These are phyloP conservation scores for Phytophthora quininea DNA, from an alignment of 352 stramenopile species.

Conservation along the genomic window DNA sequence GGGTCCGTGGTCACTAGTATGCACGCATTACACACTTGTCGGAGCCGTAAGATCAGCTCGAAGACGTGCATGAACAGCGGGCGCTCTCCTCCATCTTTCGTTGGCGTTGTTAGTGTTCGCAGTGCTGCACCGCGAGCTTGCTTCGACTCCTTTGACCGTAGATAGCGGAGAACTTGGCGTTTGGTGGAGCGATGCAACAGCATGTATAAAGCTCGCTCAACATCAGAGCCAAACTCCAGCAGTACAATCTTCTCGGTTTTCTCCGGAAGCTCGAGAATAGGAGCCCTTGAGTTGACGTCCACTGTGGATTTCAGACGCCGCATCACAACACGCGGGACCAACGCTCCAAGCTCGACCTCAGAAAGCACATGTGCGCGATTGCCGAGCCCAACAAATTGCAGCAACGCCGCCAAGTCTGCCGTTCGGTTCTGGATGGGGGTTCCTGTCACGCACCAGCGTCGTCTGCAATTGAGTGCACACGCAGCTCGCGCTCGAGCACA, in stretches of 20 bases:
- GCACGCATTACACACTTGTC: conserved; percentile 83
- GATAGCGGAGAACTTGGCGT: conserved; percentile 77
- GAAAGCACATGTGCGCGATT: conserved; percentile 55
- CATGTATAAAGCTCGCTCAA: conserved; percentile 81
- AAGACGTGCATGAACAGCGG: conserved; percentile 89
- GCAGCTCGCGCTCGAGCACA: conserved; percentile 66
- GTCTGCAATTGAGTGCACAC: conserved; percentile 68
- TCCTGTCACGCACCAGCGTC: conserved; percentile 89
- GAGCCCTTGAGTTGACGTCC: conserved; percentile 47
- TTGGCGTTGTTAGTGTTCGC: conserved; percentile 14
- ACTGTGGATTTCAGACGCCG: conserved; percentile 84
- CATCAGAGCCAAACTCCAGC: conserved; percentile 66
- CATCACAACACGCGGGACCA: conserved; percentile 85
- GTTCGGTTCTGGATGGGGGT: conserved; percentile 91
- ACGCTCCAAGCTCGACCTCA: conserved; percentile 66
- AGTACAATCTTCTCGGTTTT: conserved; percentile 69
- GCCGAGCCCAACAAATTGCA: conserved; percentile 86
- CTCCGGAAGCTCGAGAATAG: conserved; percentile 60
- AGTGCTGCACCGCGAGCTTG: conserved; percentile 19
- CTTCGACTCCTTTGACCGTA: conserved; percentile 53
- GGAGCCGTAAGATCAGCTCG: conserved; percentile 85
- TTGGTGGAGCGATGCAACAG: conserved; percentile 84
- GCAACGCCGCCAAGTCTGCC: conserved; percentile 85
- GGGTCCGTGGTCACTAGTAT: conserved; percentile 65
- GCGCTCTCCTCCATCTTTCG: conserved; percentile 23